Evolutionary conservation across 306 rosid genomes (phyloP).

Genomic region (Begonia loranthoides): DNA sequence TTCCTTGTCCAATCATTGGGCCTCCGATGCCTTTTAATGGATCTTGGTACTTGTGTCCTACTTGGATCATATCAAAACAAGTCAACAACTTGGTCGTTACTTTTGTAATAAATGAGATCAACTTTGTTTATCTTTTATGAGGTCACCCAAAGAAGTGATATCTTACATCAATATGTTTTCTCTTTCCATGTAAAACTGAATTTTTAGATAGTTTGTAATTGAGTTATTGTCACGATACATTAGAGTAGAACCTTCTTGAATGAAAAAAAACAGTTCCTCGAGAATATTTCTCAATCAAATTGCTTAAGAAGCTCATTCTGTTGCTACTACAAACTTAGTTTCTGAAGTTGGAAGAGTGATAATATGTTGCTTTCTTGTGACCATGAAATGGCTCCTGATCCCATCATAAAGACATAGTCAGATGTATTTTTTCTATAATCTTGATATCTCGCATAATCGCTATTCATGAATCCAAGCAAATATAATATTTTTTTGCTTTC

Average conservation of each 20-base stretch:
- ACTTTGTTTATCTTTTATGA: neutral
- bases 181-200: constrained; percentile 1
- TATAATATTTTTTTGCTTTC: neutral
- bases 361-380: neutral
- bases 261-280: constrained; percentile 1
- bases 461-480: constrained; percentile 2
- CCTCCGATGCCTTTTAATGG: no score
- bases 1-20: no score
- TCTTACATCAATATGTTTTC: constrained; percentile 9
- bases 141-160: constrained; percentile 4
- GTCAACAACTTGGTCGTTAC: constrained; percentile 1
- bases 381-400: neutral
- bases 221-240: constrained; percentile 7
- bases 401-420: neutral
- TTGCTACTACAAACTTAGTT: constrained; percentile 1
- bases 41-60: no score
- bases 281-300: constrained; percentile 4
- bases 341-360: constrained; percentile 2
- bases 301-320: neutral
- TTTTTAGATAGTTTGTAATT: constrained; percentile 1
- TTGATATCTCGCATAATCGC: constrained; percentile 3
- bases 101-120: neutral
- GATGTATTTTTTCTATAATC: constrained; percentile 2
- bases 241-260: neutral
- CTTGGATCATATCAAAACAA: no score